Conservation (phyloP, 768 basidiomycete species). For the Scleroderma bovista region DNA sequence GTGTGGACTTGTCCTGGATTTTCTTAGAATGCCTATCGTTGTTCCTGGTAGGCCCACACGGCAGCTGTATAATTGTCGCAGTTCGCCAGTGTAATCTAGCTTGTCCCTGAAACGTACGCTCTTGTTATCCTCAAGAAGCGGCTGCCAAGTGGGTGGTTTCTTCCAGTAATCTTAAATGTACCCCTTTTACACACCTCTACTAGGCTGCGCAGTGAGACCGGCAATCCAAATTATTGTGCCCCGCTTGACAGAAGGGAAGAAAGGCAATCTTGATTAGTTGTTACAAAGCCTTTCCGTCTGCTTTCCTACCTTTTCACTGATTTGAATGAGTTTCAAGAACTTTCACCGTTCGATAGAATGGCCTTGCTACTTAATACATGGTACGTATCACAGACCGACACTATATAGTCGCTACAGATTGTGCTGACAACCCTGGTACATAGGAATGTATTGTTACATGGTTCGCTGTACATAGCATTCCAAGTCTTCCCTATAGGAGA, state of each 20-base stretch:
- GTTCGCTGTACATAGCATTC: slow-evolving; percentile 43
- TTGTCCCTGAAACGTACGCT: slow-evolving; percentile 69
- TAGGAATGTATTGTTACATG: slow-evolving; percentile 38
- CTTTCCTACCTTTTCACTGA: slow-evolving; percentile 1
- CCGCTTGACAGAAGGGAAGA: slow-evolving; percentile 50
- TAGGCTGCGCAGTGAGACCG: slow-evolving; percentile 52
- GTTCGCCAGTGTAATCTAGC: slow-evolving; percentile 27
- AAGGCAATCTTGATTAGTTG: slow-evolving; percentile 54
- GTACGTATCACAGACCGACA: slow-evolving; percentile 38
- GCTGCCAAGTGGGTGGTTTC: slow-evolving; percentile 41
- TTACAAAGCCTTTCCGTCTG: slow-evolving; percentile 69
- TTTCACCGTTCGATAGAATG: slow-evolving; percentile 69
- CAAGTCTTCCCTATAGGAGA: slow-evolving; percentile 50
- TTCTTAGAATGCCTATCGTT: slow-evolving; percentile 48
- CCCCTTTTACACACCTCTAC: neutral
- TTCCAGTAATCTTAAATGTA: neutral
- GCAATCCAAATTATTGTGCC: slow-evolving; percentile 49
- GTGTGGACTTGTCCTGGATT: slow-evolving; percentile 65
- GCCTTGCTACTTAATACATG: slow-evolving; percentile 66
- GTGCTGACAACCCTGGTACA: neutral
- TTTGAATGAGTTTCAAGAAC: slow-evolving; percentile 33
- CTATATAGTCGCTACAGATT: neutral
- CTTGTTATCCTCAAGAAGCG: slow-evolving; percentile 54
- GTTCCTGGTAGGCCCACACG: slow-evolving; percentile 36
- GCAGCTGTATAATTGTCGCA: neutral